phyloP scores from a whole-genome alignment of 2,329 filamentous ascomycete genomes.

The Chrysosporium queenslandicum region DNA sequence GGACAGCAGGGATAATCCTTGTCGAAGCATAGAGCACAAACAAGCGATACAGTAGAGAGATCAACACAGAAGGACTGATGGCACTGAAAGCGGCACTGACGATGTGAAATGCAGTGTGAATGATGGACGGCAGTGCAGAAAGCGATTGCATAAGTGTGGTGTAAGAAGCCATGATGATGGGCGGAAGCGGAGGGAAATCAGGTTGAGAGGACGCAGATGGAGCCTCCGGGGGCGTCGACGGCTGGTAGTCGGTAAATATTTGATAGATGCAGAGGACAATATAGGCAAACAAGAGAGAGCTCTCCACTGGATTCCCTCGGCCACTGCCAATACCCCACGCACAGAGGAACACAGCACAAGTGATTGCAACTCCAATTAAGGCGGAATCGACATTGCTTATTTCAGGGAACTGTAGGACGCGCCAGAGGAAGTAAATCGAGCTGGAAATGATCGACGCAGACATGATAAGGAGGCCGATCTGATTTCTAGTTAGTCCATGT shows the following conservation, averaged over 20 bases:
- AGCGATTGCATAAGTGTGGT: slow-evolving; percentile 79
- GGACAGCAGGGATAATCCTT: slow-evolving; percentile 86
- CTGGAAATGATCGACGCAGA: slow-evolving; percentile 88
- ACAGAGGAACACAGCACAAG: slow-evolving; percentile 83
- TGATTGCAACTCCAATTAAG: slow-evolving; percentile 84
- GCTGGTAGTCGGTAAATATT: slow-evolving; percentile 96
- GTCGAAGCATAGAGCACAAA: slow-evolving; percentile 94
- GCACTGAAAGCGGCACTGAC: slow-evolving; percentile 87
- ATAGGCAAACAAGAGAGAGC: slow-evolving; percentile 90
- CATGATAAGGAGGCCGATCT: slow-evolving; percentile 80
- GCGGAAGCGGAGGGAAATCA: slow-evolving; percentile 89
- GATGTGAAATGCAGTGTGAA: slow-evolving; percentile 75
- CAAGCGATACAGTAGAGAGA: slow-evolving; percentile 84
- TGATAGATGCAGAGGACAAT: slow-evolving; percentile 98
- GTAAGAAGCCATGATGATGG: slow-evolving; percentile 97
- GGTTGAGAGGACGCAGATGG: slow-evolving; percentile 47
- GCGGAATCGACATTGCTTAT: slow-evolving; percentile 87
- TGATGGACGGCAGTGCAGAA: slow-evolving; percentile 68
- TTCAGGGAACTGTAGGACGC: slow-evolving; percentile 84
- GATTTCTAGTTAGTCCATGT: slow-evolving; percentile 14
- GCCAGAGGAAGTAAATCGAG: slow-evolving; percentile 91
- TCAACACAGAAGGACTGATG: slow-evolving; percentile 90
- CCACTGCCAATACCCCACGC: slow-evolving; percentile 91
- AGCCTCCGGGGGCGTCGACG: slow-evolving; percentile 56
- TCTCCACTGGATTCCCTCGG: slow-evolving; percentile 88